Evolutionary conservation across 139 green algal genomes (phyloP).

Genomic region (Picochlorum sp.): DNA sequence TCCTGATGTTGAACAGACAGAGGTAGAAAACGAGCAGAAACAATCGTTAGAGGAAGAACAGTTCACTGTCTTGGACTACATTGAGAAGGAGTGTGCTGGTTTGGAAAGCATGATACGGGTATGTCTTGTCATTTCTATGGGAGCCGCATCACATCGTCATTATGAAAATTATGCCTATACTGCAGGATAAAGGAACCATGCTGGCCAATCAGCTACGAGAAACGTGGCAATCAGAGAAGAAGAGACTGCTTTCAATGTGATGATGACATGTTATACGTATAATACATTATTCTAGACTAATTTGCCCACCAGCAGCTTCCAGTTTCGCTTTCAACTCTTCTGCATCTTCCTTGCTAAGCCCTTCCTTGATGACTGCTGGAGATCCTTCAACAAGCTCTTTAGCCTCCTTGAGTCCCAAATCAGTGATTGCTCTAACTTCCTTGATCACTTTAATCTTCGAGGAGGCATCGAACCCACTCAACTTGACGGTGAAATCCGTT

Average conservation of each 20-base stretch:
- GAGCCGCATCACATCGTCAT: too few relatives aligned
- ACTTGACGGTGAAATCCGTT: slow-evolving; percentile 92
- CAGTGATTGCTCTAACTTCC: slow-evolving; percentile 86
- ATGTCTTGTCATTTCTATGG: neutral
- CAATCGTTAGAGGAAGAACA: neutral
- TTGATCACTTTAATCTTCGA: slow-evolving; percentile 99
- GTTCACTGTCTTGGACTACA: slow-evolving; percentile 22
- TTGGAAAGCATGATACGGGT: slow-evolving; percentile 25
- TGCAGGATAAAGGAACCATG: too few relatives aligned
- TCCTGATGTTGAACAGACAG: too few relatives aligned
- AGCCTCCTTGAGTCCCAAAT: slow-evolving; percentile 93
- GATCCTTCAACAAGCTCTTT: slow-evolving; percentile 97
- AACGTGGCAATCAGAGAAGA: too few relatives aligned
- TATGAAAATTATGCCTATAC: too few relatives aligned
- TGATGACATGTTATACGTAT: too few relatives aligned
- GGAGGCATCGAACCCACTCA: slow-evolving; percentile 81
- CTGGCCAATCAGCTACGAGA: too few relatives aligned
- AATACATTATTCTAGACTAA: slow-evolving; percentile 8
- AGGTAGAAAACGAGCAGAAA: neutral
- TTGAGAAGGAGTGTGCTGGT: slow-evolving; percentile 15
- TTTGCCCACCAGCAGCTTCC: slow-evolving; percentile 36
- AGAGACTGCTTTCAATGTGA: too few relatives aligned
- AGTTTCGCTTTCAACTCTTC: slow-evolving; percentile 88
- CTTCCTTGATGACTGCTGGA: slow-evolving; percentile 78
- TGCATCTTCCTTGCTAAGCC: slow-evolving; percentile 89